A percentile compares a stretch with the other conserved stretches of the same genome.
These are phyloP conservation scores for Azolla pinnata DNA, from an alignment of 75 land plant genomes.

Conservation along the genomic window DNA sequence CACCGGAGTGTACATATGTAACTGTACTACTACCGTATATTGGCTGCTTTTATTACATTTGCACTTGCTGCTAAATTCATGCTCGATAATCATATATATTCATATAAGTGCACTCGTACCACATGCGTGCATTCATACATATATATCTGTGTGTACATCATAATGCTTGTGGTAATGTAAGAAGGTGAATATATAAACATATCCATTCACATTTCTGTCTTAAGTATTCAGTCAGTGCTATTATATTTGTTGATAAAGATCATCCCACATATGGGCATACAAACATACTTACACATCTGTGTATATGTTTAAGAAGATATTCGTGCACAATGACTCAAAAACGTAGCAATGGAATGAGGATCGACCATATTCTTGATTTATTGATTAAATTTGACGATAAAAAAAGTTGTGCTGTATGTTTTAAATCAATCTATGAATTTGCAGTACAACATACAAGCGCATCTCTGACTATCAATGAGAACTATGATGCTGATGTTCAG, in stretches of 20 bases:
- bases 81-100: too few relatives aligned
- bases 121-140: background rate
- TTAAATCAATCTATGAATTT: background rate
- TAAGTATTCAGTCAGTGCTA: background rate
- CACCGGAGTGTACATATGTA: too few relatives aligned
- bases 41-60: too few relatives aligned
- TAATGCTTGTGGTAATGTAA: background rate
- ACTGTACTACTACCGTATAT: too few relatives aligned
- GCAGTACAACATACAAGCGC: constrained; percentile 99
- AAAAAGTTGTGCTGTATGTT: background rate
- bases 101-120: too few relatives aligned
- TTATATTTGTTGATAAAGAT: too few relatives aligned
- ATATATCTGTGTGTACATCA: background rate
- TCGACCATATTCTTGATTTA: background rate
- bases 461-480: constrained; percentile 93
- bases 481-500: constrained; percentile 90
- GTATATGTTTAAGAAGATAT: background rate
- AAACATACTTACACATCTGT: background rate
- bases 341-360: background rate
- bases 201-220: background rate
- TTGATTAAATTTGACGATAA: background rate
- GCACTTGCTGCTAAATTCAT: too few relatives aligned
- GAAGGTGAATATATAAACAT: background rate
- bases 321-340: background rate
- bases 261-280: too few relatives aligned